These are phyloP conservation scores for Oryza rufipogon DNA, from an alignment of 176 grass and related monocot genomes.

Conservation along the genomic window DNA sequence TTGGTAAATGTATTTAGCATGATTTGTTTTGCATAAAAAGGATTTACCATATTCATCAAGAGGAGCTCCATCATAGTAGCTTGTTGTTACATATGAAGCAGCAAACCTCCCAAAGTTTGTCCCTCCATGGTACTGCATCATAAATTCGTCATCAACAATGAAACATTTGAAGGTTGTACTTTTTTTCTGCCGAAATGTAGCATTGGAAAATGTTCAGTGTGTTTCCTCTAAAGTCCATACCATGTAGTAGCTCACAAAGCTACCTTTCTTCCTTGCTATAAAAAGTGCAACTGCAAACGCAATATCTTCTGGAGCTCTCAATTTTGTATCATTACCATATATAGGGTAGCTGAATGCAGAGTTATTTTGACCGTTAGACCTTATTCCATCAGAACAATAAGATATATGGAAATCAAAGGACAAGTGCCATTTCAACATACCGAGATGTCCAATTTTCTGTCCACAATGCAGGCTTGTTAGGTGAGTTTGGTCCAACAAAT, in stretches of 20 bases:
- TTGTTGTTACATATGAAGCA: slow-evolving; percentile 83
- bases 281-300: slow-evolving; percentile 77
- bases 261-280: slow-evolving; percentile 81
- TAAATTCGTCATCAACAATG: background rate
- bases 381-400: slow-evolving; percentile 14
- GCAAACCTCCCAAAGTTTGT: slow-evolving; percentile 92
- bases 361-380: slow-evolving; percentile 23
- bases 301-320: slow-evolving; percentile 71
- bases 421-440: slow-evolving; percentile 42
- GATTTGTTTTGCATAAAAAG: slow-evolving; percentile 4
- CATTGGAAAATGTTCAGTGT: background rate
- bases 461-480: slow-evolving; percentile 83
- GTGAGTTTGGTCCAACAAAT: slow-evolving; percentile 82
- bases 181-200: background rate
- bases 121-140: slow-evolving; percentile 87
- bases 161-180: background rate
- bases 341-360: slow-evolving; percentile 48
- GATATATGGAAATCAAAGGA: background rate
- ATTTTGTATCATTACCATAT: slow-evolving; percentile 69
- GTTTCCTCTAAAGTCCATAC: slow-evolving; percentile 31
- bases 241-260: slow-evolving; percentile 99
- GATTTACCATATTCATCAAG: slow-evolving; percentile 92
- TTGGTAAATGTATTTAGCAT: background rate
- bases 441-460: slow-evolving; percentile 86
- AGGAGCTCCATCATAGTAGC: slow-evolving; percentile 91